A percentile compares a stretch with the other conserved stretches of the same genome.
phyloP scores from a whole-genome alignment of 2,329 filamentous ascomycete species.

The Madurella fahalii region DNA sequence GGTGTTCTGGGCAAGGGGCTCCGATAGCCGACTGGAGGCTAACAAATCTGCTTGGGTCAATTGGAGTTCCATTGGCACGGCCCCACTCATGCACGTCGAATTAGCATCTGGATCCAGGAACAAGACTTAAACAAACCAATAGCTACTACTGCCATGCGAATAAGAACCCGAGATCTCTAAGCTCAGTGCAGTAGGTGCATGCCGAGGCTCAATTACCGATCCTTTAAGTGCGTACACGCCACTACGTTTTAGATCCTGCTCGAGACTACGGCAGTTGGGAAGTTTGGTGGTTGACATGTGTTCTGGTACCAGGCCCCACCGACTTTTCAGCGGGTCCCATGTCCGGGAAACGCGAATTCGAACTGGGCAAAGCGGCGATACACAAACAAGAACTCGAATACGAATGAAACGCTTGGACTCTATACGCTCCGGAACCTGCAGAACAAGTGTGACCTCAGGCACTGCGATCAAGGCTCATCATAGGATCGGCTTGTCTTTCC shows the following conservation, averaged over 20 bases:
- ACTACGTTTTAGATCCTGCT: not conserved
- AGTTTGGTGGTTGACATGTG: not conserved
- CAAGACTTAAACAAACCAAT: not conserved
- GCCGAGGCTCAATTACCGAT: too few species aligned
- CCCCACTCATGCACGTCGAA: slow-evolving; percentile 1
- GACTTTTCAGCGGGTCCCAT: not conserved
- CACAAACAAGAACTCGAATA: slow-evolving; percentile 12
- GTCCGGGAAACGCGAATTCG: slow-evolving; percentile 8
- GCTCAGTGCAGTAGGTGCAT: too few species aligned
- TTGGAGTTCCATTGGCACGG: slow-evolving; percentile 6
- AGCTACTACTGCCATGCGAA: not conserved
- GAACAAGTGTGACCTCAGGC: not conserved
- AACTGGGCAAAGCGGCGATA: slow-evolving; percentile 3
- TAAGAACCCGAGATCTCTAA: slow-evolving; percentile 5
- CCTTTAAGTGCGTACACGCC: too few species aligned
- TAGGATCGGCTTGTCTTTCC: not conserved
- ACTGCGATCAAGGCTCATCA: not conserved
- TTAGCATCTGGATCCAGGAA: slow-evolving; percentile 2
- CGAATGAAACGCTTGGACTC: slow-evolving; percentile 1
- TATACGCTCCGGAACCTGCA: not conserved
- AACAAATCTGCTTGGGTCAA: slow-evolving; percentile 10
- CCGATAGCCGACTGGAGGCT: slow-evolving; percentile 9
- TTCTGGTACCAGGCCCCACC: not conserved
- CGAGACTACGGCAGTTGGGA: not conserved
- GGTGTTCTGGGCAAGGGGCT: slow-evolving; percentile 3